Evolutionary conservation across 1,284 basidiomycete species (phyloP), one percentile per base, ranked within the genome.

Genomic region (Apiotrichum porosum): DNA sequence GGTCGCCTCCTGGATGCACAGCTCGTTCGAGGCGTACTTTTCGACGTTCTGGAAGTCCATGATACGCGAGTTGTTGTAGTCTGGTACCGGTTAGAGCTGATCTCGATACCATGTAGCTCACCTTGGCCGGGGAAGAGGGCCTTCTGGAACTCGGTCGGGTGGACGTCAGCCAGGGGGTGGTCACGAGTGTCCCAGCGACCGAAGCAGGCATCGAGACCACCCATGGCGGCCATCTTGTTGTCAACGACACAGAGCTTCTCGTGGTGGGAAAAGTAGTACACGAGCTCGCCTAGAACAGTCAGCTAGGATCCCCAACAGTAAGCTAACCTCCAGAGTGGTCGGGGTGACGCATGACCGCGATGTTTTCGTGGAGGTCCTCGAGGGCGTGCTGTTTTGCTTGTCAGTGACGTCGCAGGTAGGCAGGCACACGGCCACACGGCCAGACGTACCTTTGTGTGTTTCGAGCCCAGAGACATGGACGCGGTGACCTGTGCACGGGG

Each of bases 121-220:
- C 63, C 65, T 52, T 94, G 90, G 2, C 93, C 93, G 0, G 92
- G 88, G 77, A 93, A 97, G 26, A 97, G 77, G 1, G 88, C 88
- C 43, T 78, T 78, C 31, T 77, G 74, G 63, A 91, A 91, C 61
- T 91, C 78, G 2, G 86, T 86, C 0, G 89, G 88, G 65, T 95
- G 92, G 9, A 83, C 86, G 65, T 97, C 92, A 4, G 91, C 85
- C 31, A 94, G 79, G 2, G 89, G 88, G 63, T 77, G 69, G 49
- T 68, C 84, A 58, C 85, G 81, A 0, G 85, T 90, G 71, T 97
- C 93, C 91, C 92, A 97, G 28, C 93, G 83, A 6, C 93, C 93
- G 61, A 91, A 93, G 74, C 91, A 95, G 17, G 93, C 79, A 66
- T 95, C 91, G 17, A 94, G 79, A 19, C 90, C 90, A 22, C 91